Base-by-base conservation (phyloP, 2,329 filamentous ascomycete genomes). In the Epichloe scottii region DNA sequence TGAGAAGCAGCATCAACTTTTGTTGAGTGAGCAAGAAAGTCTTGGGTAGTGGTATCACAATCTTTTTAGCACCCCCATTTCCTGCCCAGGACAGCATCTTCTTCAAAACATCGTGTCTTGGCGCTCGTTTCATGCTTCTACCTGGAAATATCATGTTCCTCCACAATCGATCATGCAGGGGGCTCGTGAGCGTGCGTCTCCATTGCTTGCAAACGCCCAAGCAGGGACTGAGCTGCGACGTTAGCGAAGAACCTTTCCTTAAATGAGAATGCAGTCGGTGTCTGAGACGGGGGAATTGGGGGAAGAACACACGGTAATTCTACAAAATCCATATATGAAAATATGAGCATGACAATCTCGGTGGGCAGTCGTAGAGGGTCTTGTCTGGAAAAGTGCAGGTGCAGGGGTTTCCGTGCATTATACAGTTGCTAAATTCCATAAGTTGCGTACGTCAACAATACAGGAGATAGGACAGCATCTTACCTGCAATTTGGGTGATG, bases 341-440 rank as follows among this genome's bases (percentile, higher is more conserved):
- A 66, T 7, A 71, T 66, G 14, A 63, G 56, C 26, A 67, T 59
- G 7, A 69, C 56, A 48, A 71, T 58, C 46, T 71, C 69, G 3
- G 59, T 51, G 0, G 69, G 68, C 23, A 70, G 59, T 21, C 55
- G 56, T 14, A 71, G 46, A 2, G 68, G 68, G 50, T 71, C 68
- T 37, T 58, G 58, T 30, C 61, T 63, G 35, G 51, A 60, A 50
- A 63, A 71, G 17, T 59, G 61, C 12, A 54, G 51, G 33, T 69
- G 65, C 3, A 71, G 54, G 4, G 65, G 67, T 48, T 62, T 56
- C n/a, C 68, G 61, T 5, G 63, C 62, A 11, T 59, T 57, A 45
- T 62, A 58, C 5, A 71, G 60, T 58, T 67, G 62, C 68, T 71
- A 21, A 1, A 19, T 6, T 14, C 14, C 2, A 38, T 38, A 12